These are phyloP conservation scores for Kodamaea arcana DNA, from an alignment of 1,139 yeast species.

Conservation along the genomic window DNA sequence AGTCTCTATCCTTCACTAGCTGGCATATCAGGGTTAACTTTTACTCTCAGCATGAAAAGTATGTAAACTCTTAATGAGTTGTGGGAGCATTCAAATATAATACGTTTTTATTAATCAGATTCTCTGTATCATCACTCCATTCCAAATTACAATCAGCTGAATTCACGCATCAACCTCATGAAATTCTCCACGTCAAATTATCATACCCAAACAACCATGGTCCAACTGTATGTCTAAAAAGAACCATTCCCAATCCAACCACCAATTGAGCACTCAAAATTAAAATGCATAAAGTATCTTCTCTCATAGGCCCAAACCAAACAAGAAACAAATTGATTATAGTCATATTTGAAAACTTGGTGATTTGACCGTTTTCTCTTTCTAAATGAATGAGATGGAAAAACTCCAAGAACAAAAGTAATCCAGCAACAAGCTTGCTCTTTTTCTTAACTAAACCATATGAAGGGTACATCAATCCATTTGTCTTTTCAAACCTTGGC, in stretches of 20 bases:
- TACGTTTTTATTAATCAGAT: too few species aligned
- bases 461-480: conserved; percentile 75
- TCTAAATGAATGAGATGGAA: conserved; percentile 49
- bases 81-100: too few species aligned
- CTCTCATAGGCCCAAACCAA: conserved; percentile 86
- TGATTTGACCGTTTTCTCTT: conserved; percentile 29
- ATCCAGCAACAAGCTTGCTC: conserved; percentile 16
- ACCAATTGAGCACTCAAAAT: conserved; percentile 60
- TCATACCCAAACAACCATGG: conserved; percentile 87
- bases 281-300: conserved; percentile 62
- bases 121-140: too few species aligned
- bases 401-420: conserved; percentile 35
- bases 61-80: too few species aligned
- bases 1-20: too few species aligned
- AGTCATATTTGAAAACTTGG: conserved; percentile 75
- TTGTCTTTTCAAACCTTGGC: conserved; percentile 65
- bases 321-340: conserved; percentile 78
- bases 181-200: conserved; percentile 47
- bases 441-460: conserved; percentile 26
- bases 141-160: too few species aligned
- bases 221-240: conserved; percentile 79
- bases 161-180: conserved; percentile 4
- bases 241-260: conserved; percentile 63
- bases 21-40: too few species aligned
- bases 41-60: too few species aligned